Base-by-base conservation (phyloP, 2,329 filamentous ascomycete species). In the Xylaria polymorpha region DNA sequence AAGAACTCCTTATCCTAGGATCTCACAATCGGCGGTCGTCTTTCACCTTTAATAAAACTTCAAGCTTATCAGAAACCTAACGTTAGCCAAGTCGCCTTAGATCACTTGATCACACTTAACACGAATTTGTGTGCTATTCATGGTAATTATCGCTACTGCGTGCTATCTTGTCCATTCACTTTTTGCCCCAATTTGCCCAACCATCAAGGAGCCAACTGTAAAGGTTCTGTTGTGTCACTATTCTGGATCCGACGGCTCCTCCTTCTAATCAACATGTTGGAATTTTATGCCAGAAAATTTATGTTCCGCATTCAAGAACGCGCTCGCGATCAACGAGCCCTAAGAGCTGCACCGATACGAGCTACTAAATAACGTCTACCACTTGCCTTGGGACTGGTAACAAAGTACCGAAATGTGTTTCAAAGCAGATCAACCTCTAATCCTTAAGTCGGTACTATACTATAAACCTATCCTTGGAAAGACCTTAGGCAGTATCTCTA, bases 381-480 rank as follows among this genome's bases (percentile, higher is more conserved):
- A 25, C 20, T 14, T 48, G 44, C 44, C 20, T 4, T 48, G 10
- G 1, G 4, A 48, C 44, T 5, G 22, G 1, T 32, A 35, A 5
- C 25, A 35, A 53, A 32, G 50, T 6, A 18, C 3, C 4, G 7
- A n/a, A 10, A 53, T 53, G n/a, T 20, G 8, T 29, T 29, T 46
- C 43, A n/a, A 18, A 32, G 14, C 15, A 35, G 6, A 8, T n/a
- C 10, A 14, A 18, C 3, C 7, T 22, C 25, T n/a, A 39, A 10
- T 22, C 22, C 18, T 15, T 39, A 81, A 72, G 81, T 18, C 18
- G 44, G 39, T 18, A 18, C 9, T 60, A 25, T 22, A 25, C 9
- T 32, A 60, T 32, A 60, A 61, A 51, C 15, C 37, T 7, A 39
- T 61, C 43, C 3, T 12, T 15, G 6, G 50, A 25, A 12, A 51